Base-by-base conservation (phyloP, 2,329 filamentous ascomycete species). In the Cadophora luteo-olivacea region DNA sequence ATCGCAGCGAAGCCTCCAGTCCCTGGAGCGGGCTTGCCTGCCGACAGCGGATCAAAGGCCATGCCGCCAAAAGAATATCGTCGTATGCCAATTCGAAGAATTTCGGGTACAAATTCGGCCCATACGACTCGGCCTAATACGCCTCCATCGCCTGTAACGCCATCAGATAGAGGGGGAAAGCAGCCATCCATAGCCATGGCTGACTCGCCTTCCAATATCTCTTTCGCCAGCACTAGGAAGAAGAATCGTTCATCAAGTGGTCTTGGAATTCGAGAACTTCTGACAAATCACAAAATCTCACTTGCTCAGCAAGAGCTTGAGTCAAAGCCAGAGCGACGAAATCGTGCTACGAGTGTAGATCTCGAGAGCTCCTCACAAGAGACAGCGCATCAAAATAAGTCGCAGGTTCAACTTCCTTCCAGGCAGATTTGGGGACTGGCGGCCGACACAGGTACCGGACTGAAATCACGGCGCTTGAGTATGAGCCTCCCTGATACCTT, bases 381-480 rank as follows among this genome's bases (percentile, higher is more conserved):
- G 71, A 69, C 19, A 69, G 72, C 25, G 71, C 78, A 55, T 68
- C 76, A 54, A 78, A 36, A 70, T 76, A 52, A 77, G 71, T 45
- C 76, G 73, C 64, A 68, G 45, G 66, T 68, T 4, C 67, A 71
- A n/a, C 68, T 72, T 38, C 71, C 68, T 8, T 58, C 67, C 11
- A 70, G 82, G 79, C 79, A 85, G 45, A 83, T 85, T 1, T 89
- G 87, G 86, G 83, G 84, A 1, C 83, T 90, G 38, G 84, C 88
- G 0, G 91, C 92, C 1, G 88, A 89, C 64, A 86, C 86, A 25
- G 92, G 92, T 14, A 91, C 89, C 22, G 92, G 92, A 11, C 85
- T 92, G 78, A 95, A 94, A 81, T 89, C 92, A 36, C 86, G 92
- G n/a, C 89, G 91, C 62, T 84, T 95, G 81, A 94, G 92, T 76